A percentile compares a stretch with the other conserved stretches of the same genome.
Evolutionary conservation across 441 rosid genomes (phyloP).

Genomic region (Mallotus japonicus): DNA sequence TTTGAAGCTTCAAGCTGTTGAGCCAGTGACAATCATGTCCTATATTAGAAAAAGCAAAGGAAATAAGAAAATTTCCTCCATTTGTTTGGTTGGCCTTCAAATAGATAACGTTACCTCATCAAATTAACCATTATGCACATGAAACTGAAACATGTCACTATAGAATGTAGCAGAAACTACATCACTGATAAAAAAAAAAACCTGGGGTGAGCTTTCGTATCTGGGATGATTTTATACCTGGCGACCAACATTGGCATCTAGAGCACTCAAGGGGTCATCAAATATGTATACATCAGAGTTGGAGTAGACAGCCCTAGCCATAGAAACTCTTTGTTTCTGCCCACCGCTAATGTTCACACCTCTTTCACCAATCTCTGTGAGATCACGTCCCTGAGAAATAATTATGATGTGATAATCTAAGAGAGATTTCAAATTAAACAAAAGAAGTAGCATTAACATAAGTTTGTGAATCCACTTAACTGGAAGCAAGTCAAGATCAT

Average conservation of each 20-base stretch:
- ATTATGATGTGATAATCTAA: conserved; percentile 17
- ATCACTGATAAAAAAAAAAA: neutral
- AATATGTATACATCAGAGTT: conserved; percentile 84
- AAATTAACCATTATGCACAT: neutral
- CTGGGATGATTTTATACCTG: conserved; percentile 48
- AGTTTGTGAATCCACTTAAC: conserved; percentile 50
- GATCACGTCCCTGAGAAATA: conserved; percentile 71
- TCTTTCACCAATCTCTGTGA: conserved; percentile 95
- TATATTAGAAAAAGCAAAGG: neutral
- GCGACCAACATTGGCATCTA: conserved; percentile 89
- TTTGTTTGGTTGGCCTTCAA: conserved; percentile 1
- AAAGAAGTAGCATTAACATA: conserved; percentile 9
- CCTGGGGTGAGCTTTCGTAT: neutral
- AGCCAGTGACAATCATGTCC: neutral
- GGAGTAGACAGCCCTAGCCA: conserved; percentile 98
- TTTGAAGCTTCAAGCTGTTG: conserved; percentile 13
- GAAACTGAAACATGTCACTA: neutral
- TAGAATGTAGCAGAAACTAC: neutral
- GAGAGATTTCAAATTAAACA: conserved; percentile 20
- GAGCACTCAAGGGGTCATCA: conserved; percentile 98
- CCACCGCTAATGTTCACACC: conserved; percentile 99
- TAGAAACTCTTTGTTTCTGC: conserved; percentile 95
- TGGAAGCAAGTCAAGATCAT: conserved; percentile 87
- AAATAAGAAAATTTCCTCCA: neutral
- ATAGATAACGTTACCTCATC: neutral